Percentiles rank a stretch among this genome's conserved stretches.
Evolutionary conservation across 2,329 filamentous ascomycete species (phyloP).

Genomic region (Berkeleyomyces basicola): DNA sequence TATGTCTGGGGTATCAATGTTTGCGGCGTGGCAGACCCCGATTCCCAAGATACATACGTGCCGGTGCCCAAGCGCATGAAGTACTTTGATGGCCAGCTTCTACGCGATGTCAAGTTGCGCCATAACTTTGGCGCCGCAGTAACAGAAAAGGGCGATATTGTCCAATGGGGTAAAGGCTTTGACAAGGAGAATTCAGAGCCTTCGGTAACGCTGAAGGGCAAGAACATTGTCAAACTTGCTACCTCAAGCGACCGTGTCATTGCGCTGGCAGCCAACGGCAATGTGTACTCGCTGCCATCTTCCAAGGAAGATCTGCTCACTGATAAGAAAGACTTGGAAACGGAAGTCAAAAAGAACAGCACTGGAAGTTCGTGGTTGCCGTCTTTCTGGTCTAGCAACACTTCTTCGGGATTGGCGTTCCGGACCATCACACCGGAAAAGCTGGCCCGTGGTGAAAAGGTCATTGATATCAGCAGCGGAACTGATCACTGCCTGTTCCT

Average conservation of each 20-base stretch:
- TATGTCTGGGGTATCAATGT: conserved; percentile 88
- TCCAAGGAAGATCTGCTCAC: conserved; percentile 52
- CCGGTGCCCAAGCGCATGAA: conserved; percentile 64
- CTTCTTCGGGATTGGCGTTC: conserved; percentile 42
- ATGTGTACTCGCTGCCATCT: conserved; percentile 71
- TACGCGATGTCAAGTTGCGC: conserved; percentile 78
- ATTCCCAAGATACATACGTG: conserved; percentile 58
- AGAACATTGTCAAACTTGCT: conserved; percentile 58
- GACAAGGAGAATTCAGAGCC: conserved; percentile 48
- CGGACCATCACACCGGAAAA: conserved; percentile 50
- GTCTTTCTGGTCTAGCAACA: conserved; percentile 38
- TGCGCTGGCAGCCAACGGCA: conserved; percentile 55
- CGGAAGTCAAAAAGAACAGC: conserved; percentile 23
- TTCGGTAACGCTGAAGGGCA: conserved; percentile 57
- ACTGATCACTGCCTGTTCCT: conserved; percentile 75
- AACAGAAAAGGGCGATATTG: conserved; percentile 68
- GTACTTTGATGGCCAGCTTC: conserved; percentile 69
- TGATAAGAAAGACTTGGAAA: conserved; percentile 36
- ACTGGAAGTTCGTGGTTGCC: conserved; percentile 48
- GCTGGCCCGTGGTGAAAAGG: conserved; percentile 51
- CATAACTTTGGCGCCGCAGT: conserved; percentile 72
- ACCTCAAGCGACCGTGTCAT: conserved; percentile 74
- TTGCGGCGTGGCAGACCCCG: conserved; percentile 71
- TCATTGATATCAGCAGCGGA: conserved; percentile 60
- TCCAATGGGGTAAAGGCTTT: conserved; percentile 81